A percentile compares a stretch with the other conserved stretches of the same genome.
phyloP scores from a whole-genome alignment of 2,329 filamentous ascomycete genomes.

The Pestalotiopsis sp. region DNA sequence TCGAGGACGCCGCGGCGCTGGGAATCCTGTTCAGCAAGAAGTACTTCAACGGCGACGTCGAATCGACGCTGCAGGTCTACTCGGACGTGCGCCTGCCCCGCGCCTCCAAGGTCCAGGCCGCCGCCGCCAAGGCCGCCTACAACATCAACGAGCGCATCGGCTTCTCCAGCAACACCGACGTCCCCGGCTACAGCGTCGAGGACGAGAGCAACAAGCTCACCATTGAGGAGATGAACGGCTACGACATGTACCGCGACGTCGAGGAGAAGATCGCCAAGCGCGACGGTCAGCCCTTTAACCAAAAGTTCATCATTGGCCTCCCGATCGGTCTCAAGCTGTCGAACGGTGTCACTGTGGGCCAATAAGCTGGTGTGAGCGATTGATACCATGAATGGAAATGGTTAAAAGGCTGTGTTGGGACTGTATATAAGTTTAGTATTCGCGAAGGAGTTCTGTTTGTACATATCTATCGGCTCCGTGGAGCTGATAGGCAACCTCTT shows the following conservation, averaged over 20 bases:
- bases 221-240: slow-evolving; percentile 12
- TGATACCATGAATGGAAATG: too few species aligned
- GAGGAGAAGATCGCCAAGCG: slow-evolving; percentile 9
- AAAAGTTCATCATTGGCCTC: slow-evolving; percentile 6
- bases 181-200: slow-evolving; percentile 5
- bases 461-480: background rate
- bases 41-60: slow-evolving; percentile 46
- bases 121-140: slow-evolving; percentile 56
- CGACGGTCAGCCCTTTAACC: background rate
- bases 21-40: slow-evolving; percentile 57
- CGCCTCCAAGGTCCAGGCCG: slow-evolving; percentile 55
- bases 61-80: slow-evolving; percentile 49
- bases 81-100: slow-evolving; percentile 53
- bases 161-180: slow-evolving; percentile 6
- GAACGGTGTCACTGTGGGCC: slow-evolving; percentile 2
- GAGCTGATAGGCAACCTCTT: background rate
- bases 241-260: slow-evolving; percentile 11
- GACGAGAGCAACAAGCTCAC: slow-evolving; percentile 10
- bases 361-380: background rate
- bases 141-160: slow-evolving; percentile 66
- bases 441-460: background rate
- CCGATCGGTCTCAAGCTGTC: slow-evolving; percentile 9
- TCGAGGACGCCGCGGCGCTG: slow-evolving; percentile 64
- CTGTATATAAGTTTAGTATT: too few species aligned
- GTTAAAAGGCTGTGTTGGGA: too few species aligned